Conservation (phyloP, 75 land plant species). For the Azolla pinnata region DNA sequence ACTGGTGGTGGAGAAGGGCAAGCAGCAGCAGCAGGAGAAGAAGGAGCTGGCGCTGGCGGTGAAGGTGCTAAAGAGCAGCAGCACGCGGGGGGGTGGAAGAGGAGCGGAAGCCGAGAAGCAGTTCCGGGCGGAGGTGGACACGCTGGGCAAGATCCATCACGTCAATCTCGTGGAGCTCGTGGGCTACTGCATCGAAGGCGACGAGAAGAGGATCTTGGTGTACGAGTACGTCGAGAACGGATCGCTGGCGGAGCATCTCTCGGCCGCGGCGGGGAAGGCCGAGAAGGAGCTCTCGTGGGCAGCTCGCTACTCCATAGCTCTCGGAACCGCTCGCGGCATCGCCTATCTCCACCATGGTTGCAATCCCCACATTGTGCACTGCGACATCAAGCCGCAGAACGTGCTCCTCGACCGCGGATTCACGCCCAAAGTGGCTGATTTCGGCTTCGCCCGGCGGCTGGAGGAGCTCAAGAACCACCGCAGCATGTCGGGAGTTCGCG, state of each 20-base stretch:
- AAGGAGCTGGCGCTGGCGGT: conserved; percentile 7
- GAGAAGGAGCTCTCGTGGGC: neutral
- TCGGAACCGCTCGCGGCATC: conserved; percentile 1
- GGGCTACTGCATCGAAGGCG: neutral
- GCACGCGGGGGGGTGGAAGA: neutral
- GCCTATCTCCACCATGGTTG: conserved; percentile 24
- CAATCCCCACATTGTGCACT: conserved; percentile 22
- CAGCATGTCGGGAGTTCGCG: conserved; percentile 18
- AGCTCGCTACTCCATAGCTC: neutral
- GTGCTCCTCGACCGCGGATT: conserved; percentile 22
- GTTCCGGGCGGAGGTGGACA: conserved; percentile 6
- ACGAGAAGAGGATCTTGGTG: neutral
- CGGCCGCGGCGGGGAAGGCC: neutral
- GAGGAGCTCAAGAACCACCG: conserved; percentile 14
- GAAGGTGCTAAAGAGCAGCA: neutral
- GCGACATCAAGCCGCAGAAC: conserved; percentile 32
- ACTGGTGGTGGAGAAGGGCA: neutral
- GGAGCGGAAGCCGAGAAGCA: conserved; percentile 3
- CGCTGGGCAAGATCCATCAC: conserved; percentile 9
- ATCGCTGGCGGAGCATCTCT: neutral
- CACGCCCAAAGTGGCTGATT: conserved; percentile 24
- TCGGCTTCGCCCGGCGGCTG: conserved; percentile 26
- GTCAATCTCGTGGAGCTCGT: conserved; percentile 1
- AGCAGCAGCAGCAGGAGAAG: neutral
- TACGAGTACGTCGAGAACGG: neutral